Evolutionary conservation across 257 asterid genomes (phyloP).

Genomic region (Handroanthus guayacan): DNA sequence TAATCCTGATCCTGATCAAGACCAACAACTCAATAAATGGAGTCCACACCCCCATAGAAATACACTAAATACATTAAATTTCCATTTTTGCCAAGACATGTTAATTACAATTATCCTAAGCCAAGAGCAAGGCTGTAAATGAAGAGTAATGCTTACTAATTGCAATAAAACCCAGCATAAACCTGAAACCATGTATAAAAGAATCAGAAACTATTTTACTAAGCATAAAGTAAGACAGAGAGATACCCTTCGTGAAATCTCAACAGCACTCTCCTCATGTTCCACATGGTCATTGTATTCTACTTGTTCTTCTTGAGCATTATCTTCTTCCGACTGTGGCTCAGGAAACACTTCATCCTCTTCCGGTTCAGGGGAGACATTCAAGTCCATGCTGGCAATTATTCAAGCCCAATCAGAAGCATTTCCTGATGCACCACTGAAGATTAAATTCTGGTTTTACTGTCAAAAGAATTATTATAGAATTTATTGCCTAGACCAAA

Average conservation of each 20-base stretch:
- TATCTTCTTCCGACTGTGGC: slow-evolving; percentile 70
- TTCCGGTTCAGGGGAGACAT: slow-evolving; percentile 92
- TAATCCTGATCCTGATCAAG: slow-evolving; percentile 10
- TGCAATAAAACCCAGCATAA: slow-evolving; percentile 7
- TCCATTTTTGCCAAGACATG: slow-evolving; percentile 12
- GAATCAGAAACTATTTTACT: slow-evolving; percentile 23
- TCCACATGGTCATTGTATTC: slow-evolving; percentile 60
- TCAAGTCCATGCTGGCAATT: slow-evolving; percentile 89
- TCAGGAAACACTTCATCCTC: slow-evolving; percentile 79
- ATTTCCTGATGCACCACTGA: slow-evolving; percentile 43
- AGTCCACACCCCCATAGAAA: not conserved
- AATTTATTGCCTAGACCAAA: slow-evolving; percentile 3
- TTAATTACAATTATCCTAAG: not conserved
- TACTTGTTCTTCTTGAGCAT: slow-evolving; percentile 52
- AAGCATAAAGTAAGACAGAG: slow-evolving; percentile 21
- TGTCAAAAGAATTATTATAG: slow-evolving; percentile 26
- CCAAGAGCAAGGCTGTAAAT: slow-evolving; percentile 16
- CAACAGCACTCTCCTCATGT: slow-evolving; percentile 61
- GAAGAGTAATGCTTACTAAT: slow-evolving; percentile 5
- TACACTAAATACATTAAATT: not conserved
- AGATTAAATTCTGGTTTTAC: slow-evolving; percentile 18
- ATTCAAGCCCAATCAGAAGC: slow-evolving; percentile 60
- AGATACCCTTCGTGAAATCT: slow-evolving; percentile 74
- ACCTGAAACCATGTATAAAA: slow-evolving; percentile 22
- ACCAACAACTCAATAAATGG: not conserved